Evolutionary conservation across 371 early-diverging fungal species (phyloP).

Genomic region (Mucor velutinosus): DNA sequence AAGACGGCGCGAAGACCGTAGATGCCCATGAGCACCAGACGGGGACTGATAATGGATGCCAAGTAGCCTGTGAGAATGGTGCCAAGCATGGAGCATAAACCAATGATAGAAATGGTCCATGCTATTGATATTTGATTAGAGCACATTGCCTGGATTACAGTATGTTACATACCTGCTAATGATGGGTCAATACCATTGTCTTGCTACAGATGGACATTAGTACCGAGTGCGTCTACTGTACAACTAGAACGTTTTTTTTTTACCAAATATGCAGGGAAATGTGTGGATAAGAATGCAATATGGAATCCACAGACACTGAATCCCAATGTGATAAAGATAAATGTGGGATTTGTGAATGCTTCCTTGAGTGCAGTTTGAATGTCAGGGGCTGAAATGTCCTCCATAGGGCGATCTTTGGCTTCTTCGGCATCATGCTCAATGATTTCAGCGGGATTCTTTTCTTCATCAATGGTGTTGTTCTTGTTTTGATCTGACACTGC

Average conservation of each 20-base stretch:
- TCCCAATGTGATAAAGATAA: conserved; percentile 29
- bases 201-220: conserved; percentile 14
- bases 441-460: not conserved
- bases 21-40: conserved; percentile 25
- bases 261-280: conserved; percentile 41
- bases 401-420: conserved; percentile 2
- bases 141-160: no score
- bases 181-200: conserved; percentile 30
- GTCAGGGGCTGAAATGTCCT: conserved; percentile 15
- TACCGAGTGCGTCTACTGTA: no score
- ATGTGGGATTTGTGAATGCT: conserved; percentile 30
- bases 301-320: conserved; percentile 42
- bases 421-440: not conserved
- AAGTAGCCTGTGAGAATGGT: conserved; percentile 28
- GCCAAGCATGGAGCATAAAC: conserved; percentile 35
- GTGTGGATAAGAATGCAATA: conserved; percentile 33
- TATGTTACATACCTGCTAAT: conserved; percentile 25
- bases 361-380: conserved; percentile 25
- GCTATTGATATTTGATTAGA: conserved; percentile 13
- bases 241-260: not conserved
- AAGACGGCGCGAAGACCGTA: conserved; percentile 25
- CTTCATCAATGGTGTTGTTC: not conserved
- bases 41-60: conserved; percentile 21
- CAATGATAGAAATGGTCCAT: conserved; percentile 40
- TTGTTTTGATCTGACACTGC: not conserved